Conservation (phyloP, 179 eudicot genomes). For the Beta lomatogona region DNA sequence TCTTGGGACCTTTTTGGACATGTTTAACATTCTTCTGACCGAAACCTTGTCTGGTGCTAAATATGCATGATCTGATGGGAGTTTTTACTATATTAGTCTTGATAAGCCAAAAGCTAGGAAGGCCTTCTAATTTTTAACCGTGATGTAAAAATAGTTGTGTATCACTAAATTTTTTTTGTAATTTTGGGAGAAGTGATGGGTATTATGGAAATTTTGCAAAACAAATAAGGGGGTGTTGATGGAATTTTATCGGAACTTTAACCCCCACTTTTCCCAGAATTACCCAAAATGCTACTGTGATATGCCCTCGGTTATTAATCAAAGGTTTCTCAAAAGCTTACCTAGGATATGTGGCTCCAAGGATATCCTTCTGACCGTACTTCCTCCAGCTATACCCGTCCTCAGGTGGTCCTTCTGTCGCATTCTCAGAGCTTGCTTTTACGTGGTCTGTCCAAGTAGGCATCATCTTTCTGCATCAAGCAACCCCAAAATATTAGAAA, state of each 20-base stretch:
- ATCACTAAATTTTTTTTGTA: no score
- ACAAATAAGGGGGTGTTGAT: no score
- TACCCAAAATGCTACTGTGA: no score
- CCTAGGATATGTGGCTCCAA: conserved; percentile 85
- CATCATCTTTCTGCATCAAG: conserved; percentile 58
- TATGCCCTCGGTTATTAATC: no score
- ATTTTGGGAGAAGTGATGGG: no score
- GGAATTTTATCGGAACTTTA: no score
- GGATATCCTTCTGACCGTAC: conserved; percentile 92
- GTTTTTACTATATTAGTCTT: not conserved
- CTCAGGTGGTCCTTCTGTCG: conserved; percentile 56
- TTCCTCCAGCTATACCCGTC: conserved; percentile 95
- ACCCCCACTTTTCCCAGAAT: no score
- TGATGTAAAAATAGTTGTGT: no score
- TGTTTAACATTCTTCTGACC: not conserved
- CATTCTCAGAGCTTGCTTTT: conserved; percentile 46
- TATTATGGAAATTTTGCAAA: no score
- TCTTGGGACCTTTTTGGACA: not conserved
- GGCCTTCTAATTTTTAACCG: no score
- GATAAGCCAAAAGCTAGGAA: not conserved
- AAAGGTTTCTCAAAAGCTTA: conserved; percentile 24
- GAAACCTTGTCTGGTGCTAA: not conserved
- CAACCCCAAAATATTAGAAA: not conserved
- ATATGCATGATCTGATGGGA: conserved; percentile 10
- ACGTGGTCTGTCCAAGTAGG: conserved; percentile 71